Percentiles rank a stretch among this genome's conserved stretches.
Evolutionary conservation across 2,329 filamentous ascomycete genomes (phyloP).

Genomic region (Fusarium tricinctum): DNA sequence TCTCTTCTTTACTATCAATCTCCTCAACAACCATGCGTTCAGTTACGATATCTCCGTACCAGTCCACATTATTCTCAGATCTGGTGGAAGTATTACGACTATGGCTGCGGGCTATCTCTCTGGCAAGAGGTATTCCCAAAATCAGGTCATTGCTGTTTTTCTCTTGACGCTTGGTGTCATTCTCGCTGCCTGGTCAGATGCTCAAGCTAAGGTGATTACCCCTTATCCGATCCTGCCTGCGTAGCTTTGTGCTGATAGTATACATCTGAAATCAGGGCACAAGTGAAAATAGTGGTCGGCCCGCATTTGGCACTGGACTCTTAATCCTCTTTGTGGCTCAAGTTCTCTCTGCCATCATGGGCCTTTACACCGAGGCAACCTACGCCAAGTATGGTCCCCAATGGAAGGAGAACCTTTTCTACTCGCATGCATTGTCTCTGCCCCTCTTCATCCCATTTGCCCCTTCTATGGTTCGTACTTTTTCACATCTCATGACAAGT

Average conservation of each 20-base stretch:
- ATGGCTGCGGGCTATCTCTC: constrained; percentile 91
- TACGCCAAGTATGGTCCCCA: constrained; percentile 88
- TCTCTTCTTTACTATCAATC: constrained; percentile 93
- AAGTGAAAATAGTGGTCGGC: constrained; percentile 39
- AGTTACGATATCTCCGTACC: constrained; percentile 97
- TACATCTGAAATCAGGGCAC: constrained; percentile 26
- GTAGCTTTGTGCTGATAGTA: constrained; percentile 7
- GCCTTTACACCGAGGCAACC: constrained; percentile 91
- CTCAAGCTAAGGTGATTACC: constrained; percentile 79
- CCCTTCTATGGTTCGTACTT: constrained; percentile 74
- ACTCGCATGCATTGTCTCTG: constrained; percentile 82
- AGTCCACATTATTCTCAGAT: constrained; percentile 95
- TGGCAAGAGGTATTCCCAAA: constrained; percentile 84
- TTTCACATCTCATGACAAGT: constrained; percentile 73
- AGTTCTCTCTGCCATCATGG: constrained; percentile 92
- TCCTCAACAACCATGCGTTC: constrained; percentile 98
- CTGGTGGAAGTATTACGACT: constrained; percentile 94
- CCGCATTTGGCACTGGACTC: constrained; percentile 74
- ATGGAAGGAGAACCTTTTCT: constrained; percentile 97
- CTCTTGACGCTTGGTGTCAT: constrained; percentile 90
- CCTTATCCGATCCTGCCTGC: background rate
- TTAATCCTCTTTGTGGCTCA: constrained; percentile 89
- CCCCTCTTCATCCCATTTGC: constrained; percentile 82
- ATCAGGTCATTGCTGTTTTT: constrained; percentile 85
- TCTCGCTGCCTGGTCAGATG: constrained; percentile 90